phyloP scores from a whole-genome alignment of 352 stramenopile genomes.

The Pythium phragmitis region DNA sequence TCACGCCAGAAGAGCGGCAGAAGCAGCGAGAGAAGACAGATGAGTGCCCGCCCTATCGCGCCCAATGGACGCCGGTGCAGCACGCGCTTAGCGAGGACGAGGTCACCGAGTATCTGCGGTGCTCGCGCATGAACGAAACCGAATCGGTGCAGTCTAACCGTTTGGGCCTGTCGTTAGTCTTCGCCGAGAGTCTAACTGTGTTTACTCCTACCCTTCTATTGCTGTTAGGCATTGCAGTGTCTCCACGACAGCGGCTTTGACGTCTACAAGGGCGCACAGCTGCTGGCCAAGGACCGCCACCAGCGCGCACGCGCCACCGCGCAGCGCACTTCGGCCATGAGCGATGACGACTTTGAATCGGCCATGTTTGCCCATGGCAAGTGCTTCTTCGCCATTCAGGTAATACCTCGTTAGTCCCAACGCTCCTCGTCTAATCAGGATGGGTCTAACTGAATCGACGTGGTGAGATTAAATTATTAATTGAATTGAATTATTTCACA shows the following conservation, averaged over 20 bases:
- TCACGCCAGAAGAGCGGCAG: slow-evolving; percentile 29
- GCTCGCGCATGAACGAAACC: slow-evolving; percentile 47
- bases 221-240: slow-evolving; percentile 50
- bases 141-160: slow-evolving; percentile 41
- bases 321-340: slow-evolving; percentile 31
- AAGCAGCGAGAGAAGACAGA: neutral
- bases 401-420: slow-evolving; percentile 22
- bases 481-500: slow-evolving; percentile 21
- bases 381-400: slow-evolving; percentile 60
- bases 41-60: slow-evolving; percentile 21
- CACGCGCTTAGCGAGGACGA: slow-evolving; percentile 31
- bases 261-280: slow-evolving; percentile 34
- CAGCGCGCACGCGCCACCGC: slow-evolving; percentile 26
- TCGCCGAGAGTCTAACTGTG: neutral
- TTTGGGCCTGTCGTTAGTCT: neutral
- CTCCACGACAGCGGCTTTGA: slow-evolving; percentile 61
- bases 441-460: slow-evolving; percentile 3
- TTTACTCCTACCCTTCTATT: neutral
- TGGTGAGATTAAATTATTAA: too few species aligned
- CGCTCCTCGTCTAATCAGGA: neutral
- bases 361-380: slow-evolving; percentile 52
- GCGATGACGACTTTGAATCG: slow-evolving; percentile 40
- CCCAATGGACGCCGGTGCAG: slow-evolving; percentile 41
- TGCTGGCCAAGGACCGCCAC: slow-evolving; percentile 40
- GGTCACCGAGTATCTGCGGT: slow-evolving; percentile 52